Conservation (phyloP, 768 basidiomycete genomes). For the Termitomyces sp. region DNA sequence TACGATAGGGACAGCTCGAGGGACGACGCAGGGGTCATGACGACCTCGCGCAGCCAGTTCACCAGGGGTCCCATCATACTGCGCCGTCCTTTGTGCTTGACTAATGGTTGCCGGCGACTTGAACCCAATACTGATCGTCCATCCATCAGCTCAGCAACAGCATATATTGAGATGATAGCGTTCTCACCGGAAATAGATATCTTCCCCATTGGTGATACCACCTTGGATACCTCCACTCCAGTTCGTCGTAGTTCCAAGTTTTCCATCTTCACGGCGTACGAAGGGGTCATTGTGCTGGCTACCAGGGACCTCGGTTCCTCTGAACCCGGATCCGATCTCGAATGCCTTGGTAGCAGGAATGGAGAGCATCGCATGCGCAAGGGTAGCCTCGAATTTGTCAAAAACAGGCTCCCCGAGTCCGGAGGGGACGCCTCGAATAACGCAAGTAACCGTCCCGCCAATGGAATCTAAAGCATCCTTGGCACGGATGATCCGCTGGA, state of each 20-base stretch:
- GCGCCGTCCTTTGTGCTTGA: slow-evolving; percentile 83
- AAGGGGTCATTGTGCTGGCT: slow-evolving; percentile 93
- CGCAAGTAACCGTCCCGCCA: slow-evolving; percentile 96
- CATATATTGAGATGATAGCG: background rate
- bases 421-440: slow-evolving; percentile 84
- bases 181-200: slow-evolving; percentile 91
- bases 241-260: slow-evolving; percentile 83
- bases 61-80: slow-evolving; percentile 90
- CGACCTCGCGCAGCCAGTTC: slow-evolving; percentile 87
- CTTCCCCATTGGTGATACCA: slow-evolving; percentile 96
- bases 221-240: slow-evolving; percentile 98
- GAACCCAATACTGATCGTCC: slow-evolving; percentile 74
- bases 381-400: slow-evolving; percentile 95
- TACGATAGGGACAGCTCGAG: slow-evolving; percentile 95
- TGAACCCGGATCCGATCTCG: slow-evolving; percentile 96
- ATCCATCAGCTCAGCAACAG: background rate
- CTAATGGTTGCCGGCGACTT: slow-evolving; percentile 99
- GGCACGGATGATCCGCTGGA: slow-evolving; percentile 87
- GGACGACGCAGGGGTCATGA: slow-evolving; percentile 97
- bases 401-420: slow-evolving; percentile 98
- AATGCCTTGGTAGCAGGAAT: slow-evolving; percentile 99
- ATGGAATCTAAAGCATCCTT: slow-evolving; percentile 92
- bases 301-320: slow-evolving; percentile 90
- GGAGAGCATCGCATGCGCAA: slow-evolving; percentile 97
- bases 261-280: slow-evolving; percentile 57